Evolutionary conservation across 106 monocot species (phyloP), one percentile per base, ranked within the genome.

Genomic region (Apostasia ramifera): DNA sequence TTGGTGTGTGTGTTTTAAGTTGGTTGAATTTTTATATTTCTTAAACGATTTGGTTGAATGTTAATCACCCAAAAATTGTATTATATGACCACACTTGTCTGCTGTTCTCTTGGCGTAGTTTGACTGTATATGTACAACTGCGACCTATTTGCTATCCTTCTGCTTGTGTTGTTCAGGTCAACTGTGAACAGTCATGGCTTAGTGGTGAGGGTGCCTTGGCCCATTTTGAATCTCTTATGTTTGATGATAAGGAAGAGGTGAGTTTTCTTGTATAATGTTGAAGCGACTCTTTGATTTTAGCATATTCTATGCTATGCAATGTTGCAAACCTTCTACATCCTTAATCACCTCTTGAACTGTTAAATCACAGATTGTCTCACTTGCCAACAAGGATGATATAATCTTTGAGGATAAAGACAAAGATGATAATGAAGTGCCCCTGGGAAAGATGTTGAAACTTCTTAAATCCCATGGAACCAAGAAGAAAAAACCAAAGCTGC

Each of bases 401-500:
- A 13, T 71, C 10, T 49, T 77, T 56, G 74, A 74, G 40, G 84
- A 77, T 61, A 83, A 68, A 62, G 92, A 90, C 71, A 54, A 11
- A 52, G 81, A 89, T 74, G 92, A 68, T 55, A 85, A 72, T 74
- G 97, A 97, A 52, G 45, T 97, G n/a, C 81, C 97, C 38, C 74
- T 97, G 12, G 87, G 87, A 13, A 82, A 89, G 63, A 81, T 97
- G 59, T 79, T 97, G 87, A 85, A 90, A 84, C 72, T 74, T 72
- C 80, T 92, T 8, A 92, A 88, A 74, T 84, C 79, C 55, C 79
- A 79, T 64, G 84, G 82, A 72, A 67, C 78, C 41, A 91, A 84
- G 76, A 91, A 90, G 77, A 97, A 90, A 79, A 66, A 59, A 13
- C 41, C 67, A 38, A 90, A 83, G 66, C 83, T 67, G 52, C 65